Conservation (phyloP, 805 yeast genomes). For the Yamadazyma phyllophila region DNA sequence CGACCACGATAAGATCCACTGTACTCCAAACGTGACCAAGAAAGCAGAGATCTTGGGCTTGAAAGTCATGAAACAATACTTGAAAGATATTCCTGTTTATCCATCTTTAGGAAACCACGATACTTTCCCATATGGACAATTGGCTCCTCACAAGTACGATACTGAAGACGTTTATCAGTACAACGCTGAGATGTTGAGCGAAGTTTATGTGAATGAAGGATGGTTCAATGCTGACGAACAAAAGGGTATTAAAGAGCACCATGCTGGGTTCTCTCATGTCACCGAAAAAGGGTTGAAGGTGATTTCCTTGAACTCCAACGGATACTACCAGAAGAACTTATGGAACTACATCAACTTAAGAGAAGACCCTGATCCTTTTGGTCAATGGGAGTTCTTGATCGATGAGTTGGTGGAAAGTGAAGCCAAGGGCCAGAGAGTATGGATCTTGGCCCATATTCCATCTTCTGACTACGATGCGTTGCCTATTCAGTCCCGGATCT, state of each 20-base stretch:
- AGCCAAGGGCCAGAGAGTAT: conserved; percentile 56
- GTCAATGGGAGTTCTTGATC: conserved; percentile 58
- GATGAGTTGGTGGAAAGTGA: conserved; percentile 64
- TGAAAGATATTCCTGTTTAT: conserved; percentile 54
- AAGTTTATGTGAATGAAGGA: conserved; percentile 35
- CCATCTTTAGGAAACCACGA: conserved; percentile 72
- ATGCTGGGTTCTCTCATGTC: conserved; percentile 59
- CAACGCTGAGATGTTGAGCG: conserved; percentile 37
- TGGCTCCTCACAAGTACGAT: conserved; percentile 46
- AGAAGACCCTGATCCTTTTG: conserved; percentile 58
- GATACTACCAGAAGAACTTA: conserved; percentile 61
- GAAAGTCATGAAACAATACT: conserved; percentile 51
- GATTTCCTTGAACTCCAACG: conserved; percentile 63
- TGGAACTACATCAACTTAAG: conserved; percentile 49
- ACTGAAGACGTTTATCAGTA: conserved; percentile 32
- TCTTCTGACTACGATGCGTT: conserved; percentile 51
- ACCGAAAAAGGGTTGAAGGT: conserved; percentile 58
- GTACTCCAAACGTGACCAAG: conserved; percentile 60
- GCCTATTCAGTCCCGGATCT: conserved; percentile 58
- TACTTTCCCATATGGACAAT: conserved; percentile 68
- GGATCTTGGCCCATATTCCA: conserved; percentile 73
- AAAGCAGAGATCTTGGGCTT: conserved; percentile 73
- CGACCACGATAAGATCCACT: conserved; percentile 58
- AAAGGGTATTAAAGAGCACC: conserved; percentile 41
- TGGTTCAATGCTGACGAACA: conserved; percentile 31